These are phyloP conservation scores for Pseudocohnilembus persalinus DNA, from an alignment of 169 alveolate genomes.

Conservation along the genomic window DNA sequence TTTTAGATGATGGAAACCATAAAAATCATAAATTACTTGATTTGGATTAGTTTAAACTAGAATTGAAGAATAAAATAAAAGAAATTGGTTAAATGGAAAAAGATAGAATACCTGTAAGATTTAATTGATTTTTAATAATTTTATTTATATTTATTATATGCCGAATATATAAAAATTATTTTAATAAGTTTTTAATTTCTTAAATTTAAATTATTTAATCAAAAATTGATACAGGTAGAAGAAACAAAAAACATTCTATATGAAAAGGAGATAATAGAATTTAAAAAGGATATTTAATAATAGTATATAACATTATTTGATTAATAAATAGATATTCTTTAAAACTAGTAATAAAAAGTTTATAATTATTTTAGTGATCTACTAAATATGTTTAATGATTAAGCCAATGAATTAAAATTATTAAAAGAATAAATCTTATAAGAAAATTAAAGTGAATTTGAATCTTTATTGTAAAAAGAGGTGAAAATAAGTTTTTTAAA, in stretches of 20 bases:
- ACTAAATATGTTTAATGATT: background rate
- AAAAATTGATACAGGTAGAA: too few relatives aligned
- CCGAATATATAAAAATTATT: too few relatives aligned
- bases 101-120: background rate
- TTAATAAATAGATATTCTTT: background rate
- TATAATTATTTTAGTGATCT: background rate
- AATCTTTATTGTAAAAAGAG: background rate
- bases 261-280: background rate
- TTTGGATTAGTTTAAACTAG: background rate
- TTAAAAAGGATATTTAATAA: background rate
- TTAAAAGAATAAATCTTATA: too few relatives aligned
- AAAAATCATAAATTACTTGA: background rate
- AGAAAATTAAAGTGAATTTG: background rate
- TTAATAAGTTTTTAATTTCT: too few relatives aligned
- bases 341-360: too few relatives aligned
- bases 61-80: too few relatives aligned
- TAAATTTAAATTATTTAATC: too few relatives aligned
- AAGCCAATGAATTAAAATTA: background rate
- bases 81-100: background rate
- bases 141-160: too few relatives aligned
- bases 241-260: background rate
- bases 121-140: too few relatives aligned
- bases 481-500: background rate
- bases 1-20: background rate
- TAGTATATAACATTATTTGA: too few relatives aligned